Base-by-base conservation (phyloP, 495 filamentous ascomycete species). In the Jackrogersella multiformis region DNA sequence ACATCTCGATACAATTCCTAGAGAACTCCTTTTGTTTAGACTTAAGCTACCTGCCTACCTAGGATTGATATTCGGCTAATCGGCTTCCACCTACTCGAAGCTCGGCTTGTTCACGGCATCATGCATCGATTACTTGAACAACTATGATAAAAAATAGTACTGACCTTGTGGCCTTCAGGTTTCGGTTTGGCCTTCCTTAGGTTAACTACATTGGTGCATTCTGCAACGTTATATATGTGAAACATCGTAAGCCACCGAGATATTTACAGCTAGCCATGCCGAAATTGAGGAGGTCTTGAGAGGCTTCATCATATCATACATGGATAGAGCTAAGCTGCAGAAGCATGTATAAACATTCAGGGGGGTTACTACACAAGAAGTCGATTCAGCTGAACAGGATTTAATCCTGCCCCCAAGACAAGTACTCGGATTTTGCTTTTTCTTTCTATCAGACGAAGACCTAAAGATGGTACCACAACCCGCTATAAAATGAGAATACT, bases 241-340 rank as follows among this genome's bases (percentile, higher is more conserved):
- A 61, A 38, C 23, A 9, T 54, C 41, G n/a, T 23, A 26, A n/a
- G 35, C 21, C 41, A 28, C 61, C 61, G 61, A 64, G 51, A 61
- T 64, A 69, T 61, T 36, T 57, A 60, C 56, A 64, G 61, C 36
- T 52, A 35, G 24, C 56, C 56, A 56, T 64, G 36, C 51, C 61
- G 61, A 64, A 45, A 36, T 45, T 36, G 42, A 28, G 34, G 15
- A 59, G 32, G 16, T 39, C 44, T 53, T 15, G 21, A 20, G 21
- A 20, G 24, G 49, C 2, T 21, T 46, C 48, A 18, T 24, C n/a
- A n/a, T n/a, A n/a, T 46, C 32, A 16, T 59, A 18, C 42, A 49
- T 30, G 51, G 46, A 41, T 30, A 5, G 42, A 57, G 32, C 48
- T 49, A 56, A 46, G 48, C 15, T 23, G 28, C n/a, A 45, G 44